These are phyloP conservation scores for Annona cherimola DNA, from an alignment of 164 flowering plant species.

Conservation along the genomic window DNA sequence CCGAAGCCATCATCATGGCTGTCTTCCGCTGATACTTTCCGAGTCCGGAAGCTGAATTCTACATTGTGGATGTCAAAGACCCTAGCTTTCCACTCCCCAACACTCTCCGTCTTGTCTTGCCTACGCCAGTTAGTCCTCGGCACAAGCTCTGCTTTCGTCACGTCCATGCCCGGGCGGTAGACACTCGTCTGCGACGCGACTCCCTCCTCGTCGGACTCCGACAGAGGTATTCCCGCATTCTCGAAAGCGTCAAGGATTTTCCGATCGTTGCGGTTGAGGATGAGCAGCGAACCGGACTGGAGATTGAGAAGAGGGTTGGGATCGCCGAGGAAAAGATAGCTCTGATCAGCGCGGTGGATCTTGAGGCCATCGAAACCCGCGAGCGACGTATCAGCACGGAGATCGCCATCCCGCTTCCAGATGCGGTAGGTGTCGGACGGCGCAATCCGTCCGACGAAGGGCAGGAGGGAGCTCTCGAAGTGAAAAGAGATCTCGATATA, in stretches of 20 bases:
- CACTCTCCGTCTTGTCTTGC: slow-evolving; percentile 71
- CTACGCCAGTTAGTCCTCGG: slow-evolving; percentile 78
- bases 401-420: slow-evolving; percentile 90
- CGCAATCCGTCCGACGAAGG: slow-evolving; percentile 80
- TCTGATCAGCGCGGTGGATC: slow-evolving; percentile 86
- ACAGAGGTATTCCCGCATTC: slow-evolving; percentile 66
- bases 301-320: slow-evolving; percentile 35
- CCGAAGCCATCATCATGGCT: slow-evolving; percentile 12
- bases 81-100: slow-evolving; percentile 86
- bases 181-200: slow-evolving; percentile 70
- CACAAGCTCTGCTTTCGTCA: slow-evolving; percentile 72
- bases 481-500: slow-evolving; percentile 95
- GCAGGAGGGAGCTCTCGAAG: slow-evolving; percentile 92
- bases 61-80: slow-evolving; percentile 86
- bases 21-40: slow-evolving; percentile 39
- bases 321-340: slow-evolving; percentile 84
- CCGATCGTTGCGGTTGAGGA: slow-evolving; percentile 59
- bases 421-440: slow-evolving; percentile 93
- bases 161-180: slow-evolving; percentile 94
- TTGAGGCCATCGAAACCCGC: slow-evolving; percentile 93
- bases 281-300: slow-evolving; percentile 59
- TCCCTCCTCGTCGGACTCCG: slow-evolving; percentile 57
- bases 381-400: slow-evolving; percentile 85
- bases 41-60: slow-evolving; percentile 68
- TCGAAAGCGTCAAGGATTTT: slow-evolving; percentile 79